Conservation (phyloP, 768 basidiomycete genomes). For the Trametes sanguinea region DNA sequence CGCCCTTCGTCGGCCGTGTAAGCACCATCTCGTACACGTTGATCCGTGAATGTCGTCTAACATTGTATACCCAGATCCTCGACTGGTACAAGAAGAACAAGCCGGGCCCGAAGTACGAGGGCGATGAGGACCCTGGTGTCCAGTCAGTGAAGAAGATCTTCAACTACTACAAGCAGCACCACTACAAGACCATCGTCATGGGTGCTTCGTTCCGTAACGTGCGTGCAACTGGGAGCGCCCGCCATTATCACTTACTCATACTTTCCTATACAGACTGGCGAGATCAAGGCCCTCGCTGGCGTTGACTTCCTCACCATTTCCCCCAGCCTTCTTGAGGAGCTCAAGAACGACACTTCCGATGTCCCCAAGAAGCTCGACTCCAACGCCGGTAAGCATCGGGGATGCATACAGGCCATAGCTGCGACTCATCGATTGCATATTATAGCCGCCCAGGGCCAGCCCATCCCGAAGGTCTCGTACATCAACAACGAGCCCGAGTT, state of each 20-base stretch:
- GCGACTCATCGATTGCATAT: background rate
- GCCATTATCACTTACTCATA: background rate
- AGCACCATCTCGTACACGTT: slow-evolving; percentile 34
- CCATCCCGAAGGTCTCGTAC: slow-evolving; percentile 78
- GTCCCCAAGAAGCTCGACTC: slow-evolving; percentile 88
- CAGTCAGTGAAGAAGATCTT: slow-evolving; percentile 94
- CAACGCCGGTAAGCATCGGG: slow-evolving; percentile 48
- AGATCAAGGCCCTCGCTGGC: slow-evolving; percentile 94
- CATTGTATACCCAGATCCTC: slow-evolving; percentile 64
- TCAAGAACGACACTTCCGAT: slow-evolving; percentile 73
- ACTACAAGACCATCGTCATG: slow-evolving; percentile 99
- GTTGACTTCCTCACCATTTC: slow-evolving; percentile 98
- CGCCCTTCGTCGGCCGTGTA: slow-evolving; percentile 98
- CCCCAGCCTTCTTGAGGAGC: slow-evolving; percentile 87
- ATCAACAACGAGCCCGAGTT: slow-evolving; percentile 95
- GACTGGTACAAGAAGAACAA: slow-evolving; percentile 97
- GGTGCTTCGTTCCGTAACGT: slow-evolving; percentile 99
- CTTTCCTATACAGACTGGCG: slow-evolving; percentile 58
- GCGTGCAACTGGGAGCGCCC: slow-evolving; percentile 31
- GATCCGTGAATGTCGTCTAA: slow-evolving; percentile 14
- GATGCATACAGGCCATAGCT: background rate
- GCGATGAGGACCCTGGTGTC: slow-evolving; percentile 95
- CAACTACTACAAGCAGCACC: slow-evolving; percentile 99
- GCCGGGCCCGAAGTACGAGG: slow-evolving; percentile 83
- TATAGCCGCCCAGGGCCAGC: slow-evolving; percentile 55